Conservation (phyloP, 345 rosid genomes). For the Eucalyptus sp. region DNA sequence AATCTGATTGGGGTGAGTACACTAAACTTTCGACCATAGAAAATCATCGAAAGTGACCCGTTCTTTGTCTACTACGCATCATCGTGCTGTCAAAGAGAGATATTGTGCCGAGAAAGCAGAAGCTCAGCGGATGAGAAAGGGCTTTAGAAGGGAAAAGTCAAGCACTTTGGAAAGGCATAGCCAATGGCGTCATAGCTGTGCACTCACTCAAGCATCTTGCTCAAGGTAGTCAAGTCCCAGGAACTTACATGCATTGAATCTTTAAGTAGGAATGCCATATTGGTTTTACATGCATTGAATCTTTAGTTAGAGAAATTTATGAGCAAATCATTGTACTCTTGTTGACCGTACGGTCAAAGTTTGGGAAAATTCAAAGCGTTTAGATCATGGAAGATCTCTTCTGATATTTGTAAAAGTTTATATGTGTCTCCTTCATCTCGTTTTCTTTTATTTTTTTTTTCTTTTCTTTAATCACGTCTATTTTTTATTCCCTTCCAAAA, state of each 20-base stretch:
- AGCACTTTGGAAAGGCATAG: not conserved
- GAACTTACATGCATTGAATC: not conserved
- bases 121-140: not conserved
- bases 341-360: not conserved
- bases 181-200: not conserved
- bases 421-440: no score
- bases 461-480: not conserved
- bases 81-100: not conserved
- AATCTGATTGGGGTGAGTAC: not conserved
- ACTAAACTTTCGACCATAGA: not conserved
- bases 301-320: not conserved
- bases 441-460: accelerated
- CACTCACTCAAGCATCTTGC: not conserved
- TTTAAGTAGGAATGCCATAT: no score
- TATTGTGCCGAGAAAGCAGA: not conserved
- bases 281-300: not conserved
- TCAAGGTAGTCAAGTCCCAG: not conserved
- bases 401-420: no score
- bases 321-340: not conserved
- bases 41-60: not conserved
- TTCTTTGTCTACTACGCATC: not conserved
- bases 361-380: not conserved
- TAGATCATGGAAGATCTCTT: not conserved
- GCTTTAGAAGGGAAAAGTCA: not conserved
- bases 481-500: not conserved